Evolutionary conservation across 2,329 filamentous ascomycete species (phyloP).

Genomic region (Magnaporthales sp.): DNA sequence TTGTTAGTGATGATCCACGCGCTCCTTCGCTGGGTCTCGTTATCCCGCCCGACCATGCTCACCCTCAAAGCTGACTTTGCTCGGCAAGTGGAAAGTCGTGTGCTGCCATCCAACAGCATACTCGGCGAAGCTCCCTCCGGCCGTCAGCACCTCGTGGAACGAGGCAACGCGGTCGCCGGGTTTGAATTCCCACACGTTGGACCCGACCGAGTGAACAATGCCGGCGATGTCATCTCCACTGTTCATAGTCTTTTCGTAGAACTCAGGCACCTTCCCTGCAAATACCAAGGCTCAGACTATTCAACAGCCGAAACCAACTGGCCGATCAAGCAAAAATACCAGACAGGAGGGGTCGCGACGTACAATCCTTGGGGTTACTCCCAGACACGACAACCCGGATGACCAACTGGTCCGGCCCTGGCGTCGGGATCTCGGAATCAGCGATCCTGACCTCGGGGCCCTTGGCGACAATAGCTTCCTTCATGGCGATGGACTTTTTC

Average conservation of each 20-base stretch:
- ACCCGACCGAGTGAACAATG: conserved; percentile 10
- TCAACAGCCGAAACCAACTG: background rate
- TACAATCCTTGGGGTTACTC: conserved; percentile 14
- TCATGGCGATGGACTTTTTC: conserved; percentile 14
- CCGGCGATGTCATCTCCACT: conserved; percentile 13
- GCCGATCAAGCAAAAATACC: background rate
- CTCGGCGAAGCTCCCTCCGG: conserved; percentile 49
- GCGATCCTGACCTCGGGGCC: conserved; percentile 26
- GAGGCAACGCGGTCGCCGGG: conserved; percentile 37
- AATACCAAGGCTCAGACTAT: background rate
- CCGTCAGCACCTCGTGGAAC: conserved; percentile 41
- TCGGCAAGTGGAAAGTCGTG: conserved; percentile 47
- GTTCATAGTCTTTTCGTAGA: conserved; percentile 6
- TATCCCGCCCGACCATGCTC: background rate
- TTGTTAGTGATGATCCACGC: background rate
- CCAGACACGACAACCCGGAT: conserved; percentile 13
- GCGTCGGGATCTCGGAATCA: conserved; percentile 29
- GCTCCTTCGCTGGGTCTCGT: background rate
- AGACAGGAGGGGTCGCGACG: background rate
- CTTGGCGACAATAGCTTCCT: conserved; percentile 20
- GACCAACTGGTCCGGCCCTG: conserved; percentile 25
- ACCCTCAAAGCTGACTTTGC: conserved; percentile 36
- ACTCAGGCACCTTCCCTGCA: conserved; percentile 7
- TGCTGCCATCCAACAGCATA: conserved; percentile 48
- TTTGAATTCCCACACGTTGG: conserved; percentile 13